These are phyloP conservation scores for Kodamaea derodonti DNA, from an alignment of 1,139 yeast genomes.

Conservation along the genomic window DNA sequence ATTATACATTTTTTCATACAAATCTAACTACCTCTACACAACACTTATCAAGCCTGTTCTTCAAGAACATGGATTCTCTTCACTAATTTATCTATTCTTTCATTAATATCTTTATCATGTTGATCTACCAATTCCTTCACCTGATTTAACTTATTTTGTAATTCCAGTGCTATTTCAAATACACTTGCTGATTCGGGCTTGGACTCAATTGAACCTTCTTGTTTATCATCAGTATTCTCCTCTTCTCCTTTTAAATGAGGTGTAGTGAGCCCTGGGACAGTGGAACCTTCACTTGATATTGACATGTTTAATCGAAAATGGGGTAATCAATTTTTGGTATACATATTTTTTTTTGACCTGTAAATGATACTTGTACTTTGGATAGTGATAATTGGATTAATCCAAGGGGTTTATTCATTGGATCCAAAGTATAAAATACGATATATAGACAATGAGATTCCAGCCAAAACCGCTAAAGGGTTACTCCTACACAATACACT, in stretches of 20 bases:
- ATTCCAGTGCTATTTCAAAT: conserved; percentile 49
- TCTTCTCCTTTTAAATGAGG: conserved; percentile 10
- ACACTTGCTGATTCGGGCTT: conserved; percentile 30
- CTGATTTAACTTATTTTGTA: conserved; percentile 39
- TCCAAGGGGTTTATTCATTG: too few species aligned
- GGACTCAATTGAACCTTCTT: conserved; percentile 1
- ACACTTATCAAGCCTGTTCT: too few species aligned
- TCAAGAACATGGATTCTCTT: too few species aligned
- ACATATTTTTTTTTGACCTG: too few species aligned
- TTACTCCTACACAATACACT: conserved; percentile 2
- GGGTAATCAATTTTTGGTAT: too few species aligned
- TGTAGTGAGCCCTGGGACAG: conserved; percentile 12
- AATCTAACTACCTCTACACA: too few species aligned
- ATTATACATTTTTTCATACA: too few species aligned
- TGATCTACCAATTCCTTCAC: conserved; percentile 25
- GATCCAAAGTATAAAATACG: conserved; percentile 9
- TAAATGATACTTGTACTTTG: too few species aligned
- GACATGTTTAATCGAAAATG: too few species aligned
- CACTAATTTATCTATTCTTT: conserved; percentile 24
- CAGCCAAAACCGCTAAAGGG: conserved; percentile 8
- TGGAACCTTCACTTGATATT: conserved; percentile 6
- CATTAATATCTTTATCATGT: conserved; percentile 28
- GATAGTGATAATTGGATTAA: too few species aligned
- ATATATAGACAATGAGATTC: conserved; percentile 9
- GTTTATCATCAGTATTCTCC: neutral